A percentile compares a stretch with the other conserved stretches of the same genome.
phyloP scores from a whole-genome alignment of 768 basidiomycete species.

The Fibroporia radiculosa region DNA sequence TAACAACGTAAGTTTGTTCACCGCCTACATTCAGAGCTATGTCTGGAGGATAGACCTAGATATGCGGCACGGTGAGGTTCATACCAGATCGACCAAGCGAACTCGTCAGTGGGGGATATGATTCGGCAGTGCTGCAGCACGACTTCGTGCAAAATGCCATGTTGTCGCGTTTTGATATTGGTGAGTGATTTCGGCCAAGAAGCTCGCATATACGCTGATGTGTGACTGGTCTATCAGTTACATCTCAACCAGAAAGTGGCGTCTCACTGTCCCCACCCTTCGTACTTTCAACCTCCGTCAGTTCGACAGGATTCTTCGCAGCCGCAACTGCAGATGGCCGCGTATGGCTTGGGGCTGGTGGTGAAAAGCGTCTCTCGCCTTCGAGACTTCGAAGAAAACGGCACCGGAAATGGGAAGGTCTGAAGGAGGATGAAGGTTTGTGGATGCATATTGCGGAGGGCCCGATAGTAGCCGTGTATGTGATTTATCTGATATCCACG shows the following conservation, averaged over 20 bases:
- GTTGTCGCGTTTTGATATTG: constrained; percentile 51
- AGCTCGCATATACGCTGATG: too few species aligned
- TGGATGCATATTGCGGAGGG: constrained; percentile 56
- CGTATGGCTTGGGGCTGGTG: constrained; percentile 61
- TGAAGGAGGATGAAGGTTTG: constrained; percentile 39
- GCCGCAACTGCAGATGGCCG: constrained; percentile 74
- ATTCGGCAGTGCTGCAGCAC: constrained; percentile 59
- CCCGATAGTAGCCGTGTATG: constrained; percentile 67
- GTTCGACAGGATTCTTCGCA: constrained; percentile 50
- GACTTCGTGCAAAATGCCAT: constrained; percentile 49
- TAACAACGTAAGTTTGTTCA: constrained; percentile 41
- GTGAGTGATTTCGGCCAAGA: too few species aligned
- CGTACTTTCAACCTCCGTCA: constrained; percentile 54
- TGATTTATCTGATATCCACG: too few species aligned
- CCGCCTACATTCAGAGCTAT: not conserved
- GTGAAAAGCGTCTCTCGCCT: constrained; percentile 37
- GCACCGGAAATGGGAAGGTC: constrained; percentile 66
- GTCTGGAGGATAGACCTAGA: constrained; percentile 33
- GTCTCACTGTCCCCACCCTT: constrained; percentile 71
- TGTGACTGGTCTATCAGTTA: too few species aligned
- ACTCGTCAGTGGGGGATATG: constrained; percentile 73
- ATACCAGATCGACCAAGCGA: constrained; percentile 66
- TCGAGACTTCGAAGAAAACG: constrained; percentile 33
- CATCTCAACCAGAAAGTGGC: constrained; percentile 34
- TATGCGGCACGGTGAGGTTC: constrained; percentile 64